Percentiles rank a stretch among this genome's conserved stretches.
Evolutionary conservation across 1,284 basidiomycete species (phyloP).

Genomic region (Schizophyllum commune): DNA sequence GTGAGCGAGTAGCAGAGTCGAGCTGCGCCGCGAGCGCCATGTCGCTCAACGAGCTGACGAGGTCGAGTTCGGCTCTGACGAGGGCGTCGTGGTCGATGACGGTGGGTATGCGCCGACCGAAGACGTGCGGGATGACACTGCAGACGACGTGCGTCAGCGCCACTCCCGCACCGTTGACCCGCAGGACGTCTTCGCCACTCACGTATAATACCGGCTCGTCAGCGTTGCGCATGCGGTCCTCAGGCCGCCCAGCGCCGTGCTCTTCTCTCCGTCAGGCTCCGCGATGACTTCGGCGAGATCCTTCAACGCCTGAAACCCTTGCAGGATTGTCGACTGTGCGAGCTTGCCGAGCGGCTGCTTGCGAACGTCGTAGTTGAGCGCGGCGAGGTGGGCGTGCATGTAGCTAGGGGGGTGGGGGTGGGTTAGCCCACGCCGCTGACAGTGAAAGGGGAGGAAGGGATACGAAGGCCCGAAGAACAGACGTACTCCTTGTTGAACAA

Average conservation of each 20-base stretch:
- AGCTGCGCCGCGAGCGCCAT: slow-evolving; percentile 60
- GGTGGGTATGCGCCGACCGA: slow-evolving; percentile 43
- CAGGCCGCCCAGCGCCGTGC: slow-evolving; percentile 29
- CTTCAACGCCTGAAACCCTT: slow-evolving; percentile 52
- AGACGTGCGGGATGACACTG: slow-evolving; percentile 57
- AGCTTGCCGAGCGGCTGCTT: slow-evolving; percentile 61
- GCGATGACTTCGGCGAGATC: slow-evolving; percentile 46
- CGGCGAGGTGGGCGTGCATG: slow-evolving; percentile 48
- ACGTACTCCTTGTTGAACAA: slow-evolving; percentile 48
- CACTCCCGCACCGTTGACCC: too few species aligned
- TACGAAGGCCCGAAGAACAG: slow-evolving; percentile 26
- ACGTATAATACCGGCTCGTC: slow-evolving; percentile 55
- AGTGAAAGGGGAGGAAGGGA: too few species aligned
- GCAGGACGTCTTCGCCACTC: too few species aligned
- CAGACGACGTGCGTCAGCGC: too few species aligned
- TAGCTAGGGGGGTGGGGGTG: not conserved
- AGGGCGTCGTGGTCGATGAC: slow-evolving; percentile 31
- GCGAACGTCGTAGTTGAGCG: slow-evolving; percentile 65
- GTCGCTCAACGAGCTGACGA: slow-evolving; percentile 59
- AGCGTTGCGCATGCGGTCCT: slow-evolving; percentile 36
- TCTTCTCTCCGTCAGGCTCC: slow-evolving; percentile 31
- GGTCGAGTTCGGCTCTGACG: slow-evolving; percentile 54
- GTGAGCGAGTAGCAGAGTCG: slow-evolving; percentile 35
- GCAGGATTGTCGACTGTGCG: slow-evolving; percentile 47
- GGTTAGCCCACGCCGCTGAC: too few species aligned